Conservation (phyloP, 805 yeast species). For the Lipomyces yamanashiensis region DNA sequence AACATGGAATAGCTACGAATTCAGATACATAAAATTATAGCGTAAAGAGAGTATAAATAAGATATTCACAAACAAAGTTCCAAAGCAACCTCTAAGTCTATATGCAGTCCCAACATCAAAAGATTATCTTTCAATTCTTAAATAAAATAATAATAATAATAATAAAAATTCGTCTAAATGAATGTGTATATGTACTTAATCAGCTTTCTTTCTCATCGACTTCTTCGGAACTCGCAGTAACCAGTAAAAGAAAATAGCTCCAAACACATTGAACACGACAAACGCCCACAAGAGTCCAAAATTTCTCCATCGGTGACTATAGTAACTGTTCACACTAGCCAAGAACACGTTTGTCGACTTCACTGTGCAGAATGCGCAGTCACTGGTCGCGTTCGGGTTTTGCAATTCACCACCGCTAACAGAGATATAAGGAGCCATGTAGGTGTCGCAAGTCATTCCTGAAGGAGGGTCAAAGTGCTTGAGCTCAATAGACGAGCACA, state of each 20-base stretch:
- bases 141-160: neutral
- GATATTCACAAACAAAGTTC: too few species aligned
- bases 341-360: slow-evolving; percentile 35
- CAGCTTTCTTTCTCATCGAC: slow-evolving; percentile 18
- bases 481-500: slow-evolving; percentile 56
- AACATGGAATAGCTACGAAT: neutral
- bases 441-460: slow-evolving; percentile 63
- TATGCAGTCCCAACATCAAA: neutral
- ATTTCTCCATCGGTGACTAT: slow-evolving; percentile 68
- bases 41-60: too few species aligned
- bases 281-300: slow-evolving; percentile 60
- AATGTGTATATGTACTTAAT: neutral
- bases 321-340: slow-evolving; percentile 47
- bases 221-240: slow-evolving; percentile 31
- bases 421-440: slow-evolving; percentile 52
- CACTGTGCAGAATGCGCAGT: slow-evolving; percentile 53
- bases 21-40: neutral
- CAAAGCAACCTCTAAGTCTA: too few species aligned
- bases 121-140: neutral
- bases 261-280: slow-evolving; percentile 49
- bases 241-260: slow-evolving; percentile 49
- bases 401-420: slow-evolving; percentile 60
- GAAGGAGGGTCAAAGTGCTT: slow-evolving; percentile 62
- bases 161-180: too few species aligned
- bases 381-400: slow-evolving; percentile 53